phyloP scores from a whole-genome alignment of 345 rosid genomes.

The Punica granatum region DNA sequence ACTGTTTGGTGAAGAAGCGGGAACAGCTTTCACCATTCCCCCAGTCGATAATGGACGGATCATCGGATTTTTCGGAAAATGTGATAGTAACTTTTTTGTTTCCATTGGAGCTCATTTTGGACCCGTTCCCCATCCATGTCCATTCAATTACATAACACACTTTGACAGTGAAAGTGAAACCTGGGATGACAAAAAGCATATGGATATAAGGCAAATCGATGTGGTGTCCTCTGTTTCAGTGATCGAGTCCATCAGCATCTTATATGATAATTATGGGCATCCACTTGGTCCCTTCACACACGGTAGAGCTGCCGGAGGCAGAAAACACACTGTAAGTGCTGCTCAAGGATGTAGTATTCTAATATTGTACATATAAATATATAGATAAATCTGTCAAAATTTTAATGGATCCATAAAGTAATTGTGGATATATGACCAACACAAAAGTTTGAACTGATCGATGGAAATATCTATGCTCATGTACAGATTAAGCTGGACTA shows the following conservation, averaged over 20 bases:
- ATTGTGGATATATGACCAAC: too few species aligned
- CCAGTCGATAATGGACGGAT: not conserved
- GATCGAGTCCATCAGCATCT: not conserved
- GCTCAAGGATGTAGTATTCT: too few species aligned
- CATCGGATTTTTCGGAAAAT: not conserved
- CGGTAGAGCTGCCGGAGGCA: constrained; percentile 2
- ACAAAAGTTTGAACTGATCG: not conserved
- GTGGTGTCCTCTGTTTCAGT: not conserved
- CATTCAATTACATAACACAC: not conserved
- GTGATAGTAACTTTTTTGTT: not conserved
- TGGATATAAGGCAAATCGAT: constrained; percentile 8
- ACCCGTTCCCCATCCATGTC: constrained; percentile 4
- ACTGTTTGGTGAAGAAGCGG: not conserved
- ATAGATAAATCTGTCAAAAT: not conserved
- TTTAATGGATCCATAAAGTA: not conserved
- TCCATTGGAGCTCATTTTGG: constrained; percentile 5
- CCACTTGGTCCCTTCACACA: constrained; percentile 5
- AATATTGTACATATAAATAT: too few species aligned
- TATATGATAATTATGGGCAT: constrained; percentile 7
- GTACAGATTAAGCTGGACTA: constrained; percentile 9
- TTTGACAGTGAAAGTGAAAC: constrained; percentile 3
- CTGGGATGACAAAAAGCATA: constrained; percentile 8
- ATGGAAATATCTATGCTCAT: not conserved
- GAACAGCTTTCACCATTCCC: not conserved
- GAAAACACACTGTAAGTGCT: constrained; percentile 1